Conservation (phyloP, 2,329 filamentous ascomycete species). For the Clarireedia hainanense region DNA sequence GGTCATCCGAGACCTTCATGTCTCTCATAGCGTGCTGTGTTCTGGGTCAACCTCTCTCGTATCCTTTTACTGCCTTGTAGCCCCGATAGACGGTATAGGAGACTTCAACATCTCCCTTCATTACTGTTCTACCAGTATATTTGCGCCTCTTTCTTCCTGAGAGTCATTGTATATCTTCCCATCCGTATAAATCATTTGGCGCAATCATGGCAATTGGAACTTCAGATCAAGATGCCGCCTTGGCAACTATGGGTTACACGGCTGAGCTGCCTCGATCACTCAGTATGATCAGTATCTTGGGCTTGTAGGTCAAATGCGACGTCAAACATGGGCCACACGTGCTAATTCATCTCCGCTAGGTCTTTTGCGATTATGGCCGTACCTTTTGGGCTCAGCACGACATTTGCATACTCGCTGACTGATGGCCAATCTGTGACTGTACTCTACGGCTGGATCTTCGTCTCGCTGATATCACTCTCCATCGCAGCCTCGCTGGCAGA, state of each 20-base stretch:
- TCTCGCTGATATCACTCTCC: constrained; percentile 53
- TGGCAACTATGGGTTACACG: constrained; percentile 50
- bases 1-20: constrained; percentile 13
- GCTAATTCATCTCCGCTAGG: constrained; percentile 13
- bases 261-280: constrained; percentile 57
- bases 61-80: background rate
- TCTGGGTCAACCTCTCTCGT: background rate
- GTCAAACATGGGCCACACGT: background rate
- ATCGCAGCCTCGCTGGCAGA: constrained; percentile 62
- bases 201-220: background rate
- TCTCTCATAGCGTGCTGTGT: constrained; percentile 8
- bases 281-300: constrained; percentile 62
- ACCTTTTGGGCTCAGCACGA: constrained; percentile 46
- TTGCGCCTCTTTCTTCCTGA: background rate
- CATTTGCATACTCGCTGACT: constrained; percentile 58
- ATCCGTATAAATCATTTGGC: background rate
- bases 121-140: background rate
- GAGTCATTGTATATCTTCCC: background rate
- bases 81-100: background rate
- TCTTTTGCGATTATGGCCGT: constrained; percentile 70
- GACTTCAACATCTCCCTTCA: background rate
- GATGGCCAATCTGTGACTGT: constrained; percentile 64
- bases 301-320: constrained; percentile 29
- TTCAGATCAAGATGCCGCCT: constrained; percentile 5
- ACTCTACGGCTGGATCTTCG: constrained; percentile 61